Evolutionary conservation across 106 monocot species (phyloP).

Genomic region (Amphibolis antarctica): DNA sequence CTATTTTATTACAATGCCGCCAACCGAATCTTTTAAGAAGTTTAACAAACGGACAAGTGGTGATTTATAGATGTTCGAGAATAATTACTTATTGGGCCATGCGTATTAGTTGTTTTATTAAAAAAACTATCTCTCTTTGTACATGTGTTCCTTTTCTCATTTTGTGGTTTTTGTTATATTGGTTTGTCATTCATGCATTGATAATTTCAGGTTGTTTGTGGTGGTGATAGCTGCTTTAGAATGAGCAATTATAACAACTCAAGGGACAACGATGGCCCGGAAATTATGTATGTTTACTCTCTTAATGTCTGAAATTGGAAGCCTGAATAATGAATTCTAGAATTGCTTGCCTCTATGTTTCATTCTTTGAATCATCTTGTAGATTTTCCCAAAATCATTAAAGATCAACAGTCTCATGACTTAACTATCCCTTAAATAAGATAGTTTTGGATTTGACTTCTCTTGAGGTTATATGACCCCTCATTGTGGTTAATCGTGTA

Average conservation of each 20-base stretch:
- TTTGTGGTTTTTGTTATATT: neutral
- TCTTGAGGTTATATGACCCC: too few species aligned
- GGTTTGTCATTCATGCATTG: neutral
- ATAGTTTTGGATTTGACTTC: neutral
- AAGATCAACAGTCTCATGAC: neutral
- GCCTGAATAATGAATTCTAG: neutral
- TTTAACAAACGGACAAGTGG: too few species aligned
- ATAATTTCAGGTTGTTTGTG: conserved; percentile 50
- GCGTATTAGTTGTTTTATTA: neutral
- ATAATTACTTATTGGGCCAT: neutral
- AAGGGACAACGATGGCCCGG: conserved; percentile 10
- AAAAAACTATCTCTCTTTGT: neutral
- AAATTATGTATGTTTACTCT: conserved; percentile 48
- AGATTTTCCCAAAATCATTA: neutral
- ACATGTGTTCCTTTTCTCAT: neutral
- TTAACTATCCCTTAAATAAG: neutral
- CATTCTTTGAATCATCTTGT: neutral
- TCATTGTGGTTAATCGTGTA: too few species aligned
- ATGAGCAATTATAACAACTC: conserved; percentile 39
- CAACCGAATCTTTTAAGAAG: too few species aligned
- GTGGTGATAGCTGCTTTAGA: conserved; percentile 46
- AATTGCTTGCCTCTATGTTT: neutral
- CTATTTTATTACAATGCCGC: too few species aligned
- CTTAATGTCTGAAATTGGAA: neutral
- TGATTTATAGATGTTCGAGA: neutral